Evolutionary conservation across 169 alveolate species (phyloP).

Genomic region (Plasmodium reichenowi): DNA sequence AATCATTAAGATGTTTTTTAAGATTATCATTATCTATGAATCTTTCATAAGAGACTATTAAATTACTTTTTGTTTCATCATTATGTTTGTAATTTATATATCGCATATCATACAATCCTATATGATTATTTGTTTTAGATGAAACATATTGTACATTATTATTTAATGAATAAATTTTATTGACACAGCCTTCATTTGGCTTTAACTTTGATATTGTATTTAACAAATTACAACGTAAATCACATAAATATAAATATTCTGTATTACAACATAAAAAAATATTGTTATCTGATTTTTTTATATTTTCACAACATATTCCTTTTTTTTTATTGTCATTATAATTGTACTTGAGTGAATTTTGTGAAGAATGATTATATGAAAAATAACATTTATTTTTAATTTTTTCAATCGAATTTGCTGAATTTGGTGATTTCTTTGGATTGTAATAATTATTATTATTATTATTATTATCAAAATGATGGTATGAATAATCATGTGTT

Average conservation of each 20-base stretch:
- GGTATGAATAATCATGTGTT: constrained; percentile 10
- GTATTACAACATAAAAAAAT: constrained; percentile 73
- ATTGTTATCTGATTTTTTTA: constrained; percentile 65
- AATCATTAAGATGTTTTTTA: constrained; percentile 74
- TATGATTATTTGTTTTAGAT: constrained; percentile 76
- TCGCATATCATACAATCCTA: constrained; percentile 75
- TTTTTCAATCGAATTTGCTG: constrained; percentile 27
- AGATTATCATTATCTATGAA: constrained; percentile 74
- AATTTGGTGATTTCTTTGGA: constrained; percentile 26
- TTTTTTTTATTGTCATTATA: constrained; percentile 74
- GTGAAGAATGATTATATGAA: constrained; percentile 69
- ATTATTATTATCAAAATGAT: constrained; percentile 10
- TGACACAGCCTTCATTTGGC: constrained; percentile 72
- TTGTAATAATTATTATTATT: constrained; percentile 43
- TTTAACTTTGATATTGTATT: constrained; percentile 77
- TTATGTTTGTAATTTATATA: constrained; percentile 46
- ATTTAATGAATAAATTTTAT: constrained; percentile 68
- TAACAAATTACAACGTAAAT: constrained; percentile 65
- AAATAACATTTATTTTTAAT: constrained; percentile 46
- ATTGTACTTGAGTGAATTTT: constrained; percentile 71
- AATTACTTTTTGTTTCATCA: constrained; percentile 57
- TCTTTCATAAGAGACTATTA: constrained; percentile 58
- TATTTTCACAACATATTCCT: constrained; percentile 74
- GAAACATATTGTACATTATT: constrained; percentile 77
- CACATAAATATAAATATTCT: constrained; percentile 69